These are phyloP conservation scores for Candida andamanensis DNA, from an alignment of 805 yeast genomes.

Conservation along the genomic window DNA sequence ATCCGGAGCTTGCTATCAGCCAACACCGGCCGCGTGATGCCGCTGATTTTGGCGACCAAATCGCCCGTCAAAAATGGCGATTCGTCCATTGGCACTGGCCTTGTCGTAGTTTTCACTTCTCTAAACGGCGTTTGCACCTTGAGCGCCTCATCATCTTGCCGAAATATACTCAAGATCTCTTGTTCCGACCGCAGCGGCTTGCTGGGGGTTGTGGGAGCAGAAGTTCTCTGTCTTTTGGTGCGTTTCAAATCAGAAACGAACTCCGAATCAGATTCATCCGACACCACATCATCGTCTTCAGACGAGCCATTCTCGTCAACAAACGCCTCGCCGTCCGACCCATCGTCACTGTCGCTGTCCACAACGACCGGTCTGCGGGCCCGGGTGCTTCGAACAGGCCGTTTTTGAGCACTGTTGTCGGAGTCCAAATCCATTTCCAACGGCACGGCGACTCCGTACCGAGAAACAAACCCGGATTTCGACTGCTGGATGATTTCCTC, in stretches of 20 bases:
- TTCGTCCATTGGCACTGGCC: background rate
- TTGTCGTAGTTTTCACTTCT: constrained; percentile 1
- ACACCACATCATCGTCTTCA: background rate
- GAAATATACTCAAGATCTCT: constrained; percentile 5
- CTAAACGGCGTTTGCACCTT: constrained; percentile 1
- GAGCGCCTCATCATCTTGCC: constrained; percentile 4
- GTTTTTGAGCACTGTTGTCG: constrained; percentile 3
- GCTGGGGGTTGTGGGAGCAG: background rate
- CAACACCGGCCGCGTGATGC: background rate
- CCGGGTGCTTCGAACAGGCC: background rate
- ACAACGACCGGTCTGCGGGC: no score
- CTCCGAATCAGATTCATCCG: background rate
- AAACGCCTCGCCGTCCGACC: constrained; percentile 1
- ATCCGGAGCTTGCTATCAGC: constrained; percentile 15
- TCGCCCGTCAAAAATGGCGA: constrained; percentile 24
- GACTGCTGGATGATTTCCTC: constrained; percentile 31
- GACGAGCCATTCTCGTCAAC: constrained; percentile 7
- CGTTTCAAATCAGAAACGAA: background rate
- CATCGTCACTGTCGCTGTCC: background rate
- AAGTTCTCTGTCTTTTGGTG: background rate
- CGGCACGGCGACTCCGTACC: constrained; percentile 13
- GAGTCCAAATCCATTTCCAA: constrained; percentile 14
- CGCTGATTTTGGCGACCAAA: background rate
- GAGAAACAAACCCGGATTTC: background rate
- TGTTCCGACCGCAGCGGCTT: background rate